These are phyloP conservation scores for Anisodus acutangulus DNA, from an alignment of 257 asterid genomes.

Conservation along the genomic window DNA sequence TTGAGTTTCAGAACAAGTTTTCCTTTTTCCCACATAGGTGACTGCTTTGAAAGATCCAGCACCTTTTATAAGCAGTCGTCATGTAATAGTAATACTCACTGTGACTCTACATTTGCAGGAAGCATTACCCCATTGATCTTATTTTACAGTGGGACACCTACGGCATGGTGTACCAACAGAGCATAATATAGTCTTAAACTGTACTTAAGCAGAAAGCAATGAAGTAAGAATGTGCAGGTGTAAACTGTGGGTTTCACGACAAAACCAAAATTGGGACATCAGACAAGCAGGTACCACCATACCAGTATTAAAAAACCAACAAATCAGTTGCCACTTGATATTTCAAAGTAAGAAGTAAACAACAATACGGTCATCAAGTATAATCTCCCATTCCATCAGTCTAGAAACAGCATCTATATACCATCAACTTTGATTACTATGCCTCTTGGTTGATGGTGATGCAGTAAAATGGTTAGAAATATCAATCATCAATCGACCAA, in stretches of 20 bases:
- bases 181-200: background rate
- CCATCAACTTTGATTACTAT: background rate
- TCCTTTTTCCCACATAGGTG: background rate
- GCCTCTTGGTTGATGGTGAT: slow-evolving; percentile 18
- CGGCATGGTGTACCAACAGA: background rate
- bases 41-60: slow-evolving; percentile 10
- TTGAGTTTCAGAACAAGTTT: slow-evolving; percentile 4
- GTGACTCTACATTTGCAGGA: background rate
- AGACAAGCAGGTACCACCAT: background rate
- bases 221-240: slow-evolving; percentile 16
- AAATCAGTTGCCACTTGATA: background rate
- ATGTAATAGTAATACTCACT: background rate
- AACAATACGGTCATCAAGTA: background rate
- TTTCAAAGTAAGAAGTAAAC: background rate
- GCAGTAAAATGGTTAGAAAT: slow-evolving; percentile 8
- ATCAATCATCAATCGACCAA: background rate
- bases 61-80: slow-evolving; percentile 6
- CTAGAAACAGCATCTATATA: slow-evolving; percentile 9
- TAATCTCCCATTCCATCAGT: background rate
- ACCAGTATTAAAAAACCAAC: background rate
- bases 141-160: background rate
- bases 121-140: background rate
- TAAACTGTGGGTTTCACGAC: background rate
- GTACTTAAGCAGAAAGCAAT: background rate
- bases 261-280: background rate